phyloP scores from a whole-genome alignment of 2,329 filamentous ascomycete species.

The Amylocarpus encephaloides region DNA sequence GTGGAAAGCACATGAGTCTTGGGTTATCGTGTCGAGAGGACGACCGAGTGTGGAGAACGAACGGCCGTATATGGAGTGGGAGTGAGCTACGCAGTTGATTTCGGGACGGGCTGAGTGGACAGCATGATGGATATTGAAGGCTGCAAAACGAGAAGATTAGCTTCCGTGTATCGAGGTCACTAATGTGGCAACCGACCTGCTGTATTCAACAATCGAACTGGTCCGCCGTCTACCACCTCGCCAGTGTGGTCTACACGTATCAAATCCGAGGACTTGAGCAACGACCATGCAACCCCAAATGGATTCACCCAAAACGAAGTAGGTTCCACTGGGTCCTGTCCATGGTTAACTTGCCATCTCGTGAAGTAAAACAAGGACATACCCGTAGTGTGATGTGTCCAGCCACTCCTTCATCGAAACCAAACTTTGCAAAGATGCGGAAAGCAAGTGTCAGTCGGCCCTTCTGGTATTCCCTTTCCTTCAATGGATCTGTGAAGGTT shows the following conservation, averaged over 20 bases:
- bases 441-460: slow-evolving; percentile 42
- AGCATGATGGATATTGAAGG: slow-evolving; percentile 56
- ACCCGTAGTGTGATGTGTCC: slow-evolving; percentile 40
- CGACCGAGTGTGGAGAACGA: slow-evolving; percentile 57
- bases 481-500: slow-evolving; percentile 29
- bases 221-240: slow-evolving; percentile 56
- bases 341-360: background rate
- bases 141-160: slow-evolving; percentile 19
- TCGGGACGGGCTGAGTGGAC: slow-evolving; percentile 54
- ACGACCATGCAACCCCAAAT: slow-evolving; percentile 31
- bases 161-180: too few species aligned
- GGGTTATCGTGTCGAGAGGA: slow-evolving; percentile 51
- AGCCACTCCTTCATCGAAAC: slow-evolving; percentile 41
- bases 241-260: slow-evolving; percentile 58
- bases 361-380: slow-evolving; percentile 5
- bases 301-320: slow-evolving; percentile 32
- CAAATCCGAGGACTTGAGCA: slow-evolving; percentile 58
- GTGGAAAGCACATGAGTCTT: slow-evolving; percentile 49
- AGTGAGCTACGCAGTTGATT: slow-evolving; percentile 52
- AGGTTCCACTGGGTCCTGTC: slow-evolving; percentile 31
- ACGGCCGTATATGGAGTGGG: slow-evolving; percentile 53
- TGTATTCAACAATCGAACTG: slow-evolving; percentile 27
- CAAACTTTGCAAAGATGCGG: slow-evolving; percentile 41
- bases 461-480: slow-evolving; percentile 34
- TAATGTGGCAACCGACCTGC: slow-evolving; percentile 19